Evolutionary conservation across 2,329 filamentous ascomycete species (phyloP).

Genomic region (Talaromyces piceae): DNA sequence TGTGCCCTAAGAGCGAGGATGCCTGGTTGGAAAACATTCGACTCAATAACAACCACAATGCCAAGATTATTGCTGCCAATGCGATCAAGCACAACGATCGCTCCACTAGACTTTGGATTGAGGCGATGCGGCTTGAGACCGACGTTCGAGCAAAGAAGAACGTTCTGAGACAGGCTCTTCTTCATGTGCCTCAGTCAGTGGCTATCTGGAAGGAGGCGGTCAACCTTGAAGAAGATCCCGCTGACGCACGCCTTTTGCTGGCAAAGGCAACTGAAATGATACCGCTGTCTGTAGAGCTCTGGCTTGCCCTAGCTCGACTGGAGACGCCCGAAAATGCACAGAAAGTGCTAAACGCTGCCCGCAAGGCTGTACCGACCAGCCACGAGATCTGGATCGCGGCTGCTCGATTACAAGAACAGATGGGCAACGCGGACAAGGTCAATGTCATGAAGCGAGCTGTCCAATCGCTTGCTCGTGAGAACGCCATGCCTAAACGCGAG

Average conservation of each 20-base stretch:
- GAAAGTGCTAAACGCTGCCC: constrained; percentile 88
- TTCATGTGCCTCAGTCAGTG: constrained; percentile 89
- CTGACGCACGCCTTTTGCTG: constrained; percentile 78
- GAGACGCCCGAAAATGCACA: constrained; percentile 89
- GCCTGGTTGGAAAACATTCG: constrained; percentile 95
- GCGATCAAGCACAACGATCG: constrained; percentile 87
- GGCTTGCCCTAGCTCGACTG: constrained; percentile 85
- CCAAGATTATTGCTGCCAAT: constrained; percentile 88
- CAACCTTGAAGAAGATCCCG: constrained; percentile 84
- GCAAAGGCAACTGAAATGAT: constrained; percentile 96
- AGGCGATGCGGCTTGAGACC: constrained; percentile 86
- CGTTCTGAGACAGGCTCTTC: constrained; percentile 82
- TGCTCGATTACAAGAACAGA: constrained; percentile 79
- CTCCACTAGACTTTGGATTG: constrained; percentile 86
- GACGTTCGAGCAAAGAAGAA: constrained; percentile 81
- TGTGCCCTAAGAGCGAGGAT: constrained; percentile 90
- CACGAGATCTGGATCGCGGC: constrained; percentile 97
- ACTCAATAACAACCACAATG: constrained; percentile 84
- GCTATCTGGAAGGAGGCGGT: constrained; percentile 97
- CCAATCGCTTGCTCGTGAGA: constrained; percentile 78
- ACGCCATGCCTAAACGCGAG: constrained; percentile 93
- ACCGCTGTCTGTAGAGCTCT: constrained; percentile 85
- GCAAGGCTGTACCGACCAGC: constrained; percentile 86
- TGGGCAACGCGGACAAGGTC: constrained; percentile 70
- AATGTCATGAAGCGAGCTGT: constrained; percentile 94